Evolutionary conservation across 495 filamentous ascomycete species (phyloP), one percentile per base, ranked within the genome.

Genomic region (Penicillium waksmanii): DNA sequence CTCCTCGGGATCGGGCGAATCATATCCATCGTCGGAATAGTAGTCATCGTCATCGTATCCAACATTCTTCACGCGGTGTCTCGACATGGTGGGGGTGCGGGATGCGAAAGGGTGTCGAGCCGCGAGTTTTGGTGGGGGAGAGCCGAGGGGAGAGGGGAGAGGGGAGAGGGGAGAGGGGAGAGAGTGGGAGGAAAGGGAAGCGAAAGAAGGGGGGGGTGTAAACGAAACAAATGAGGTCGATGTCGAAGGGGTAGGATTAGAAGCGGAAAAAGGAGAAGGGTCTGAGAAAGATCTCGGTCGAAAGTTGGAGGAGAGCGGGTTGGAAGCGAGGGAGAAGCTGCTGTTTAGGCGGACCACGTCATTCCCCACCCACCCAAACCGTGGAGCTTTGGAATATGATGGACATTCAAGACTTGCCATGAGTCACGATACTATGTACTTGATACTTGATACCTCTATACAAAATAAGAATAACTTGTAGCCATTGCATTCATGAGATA

Each of bases 1-100:
- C 52, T 81, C 77, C 63, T 78, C 77, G 4, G 78, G 76, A 36
- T 79, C 77, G 8, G 66, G 70, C 17, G 74, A 77, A 25, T 73
- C 75, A 17, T 79, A 80, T 11, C 73, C 75, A 46, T 80, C 77
- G 21, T 80, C 74, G 33, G 66, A 67, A 34, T 75, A 65, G 51
- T 69, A 66, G 21, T 80, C 75, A 25, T 79, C 77, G 10, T 80
- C 78, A 23, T 80, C 77, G 55, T 78, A 80, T 36, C 68, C 71
- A 21, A 81, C 67, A 40, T 69, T 71, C 51, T 81, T 81, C n/a
- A 81, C 66, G 47, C 78, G 76, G 59, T 79, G 76, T 61, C 70
- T 71, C 59, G 78, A 81, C 78, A 81, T 81, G 47, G 52, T 33
- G 65, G 34, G 58, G 55, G 62, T 51, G 27, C 19, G 11, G 61